Conservation (phyloP, 1,284 basidiomycete genomes). For the Pseudozyma tsukubaensis region DNA sequence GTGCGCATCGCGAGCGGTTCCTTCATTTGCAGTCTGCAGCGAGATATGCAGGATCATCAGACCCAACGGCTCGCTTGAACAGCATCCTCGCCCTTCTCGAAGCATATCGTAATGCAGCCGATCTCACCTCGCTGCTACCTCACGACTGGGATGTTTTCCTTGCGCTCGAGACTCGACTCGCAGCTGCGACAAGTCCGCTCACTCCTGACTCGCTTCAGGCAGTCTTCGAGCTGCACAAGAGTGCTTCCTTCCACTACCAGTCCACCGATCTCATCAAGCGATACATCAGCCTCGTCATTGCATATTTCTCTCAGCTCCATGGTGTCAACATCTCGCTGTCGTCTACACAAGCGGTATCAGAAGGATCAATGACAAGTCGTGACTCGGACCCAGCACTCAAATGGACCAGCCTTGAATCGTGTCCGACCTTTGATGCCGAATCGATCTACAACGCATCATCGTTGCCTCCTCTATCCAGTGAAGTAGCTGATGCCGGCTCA, state of each 20-base stretch:
- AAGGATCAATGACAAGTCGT: background rate
- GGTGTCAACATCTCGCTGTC: constrained; percentile 8
- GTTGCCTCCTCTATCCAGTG: constrained; percentile 9
- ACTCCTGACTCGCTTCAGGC: constrained; percentile 25
- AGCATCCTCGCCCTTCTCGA: constrained; percentile 19
- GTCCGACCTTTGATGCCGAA: constrained; percentile 23
- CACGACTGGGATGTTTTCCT: constrained; percentile 40
- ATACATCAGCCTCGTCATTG: constrained; percentile 36
- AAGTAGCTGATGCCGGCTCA: background rate
- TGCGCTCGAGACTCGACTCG: constrained; percentile 24
- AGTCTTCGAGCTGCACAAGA: constrained; percentile 44
- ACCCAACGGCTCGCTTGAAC: constrained; percentile 21
- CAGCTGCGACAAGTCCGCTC: constrained; percentile 22
- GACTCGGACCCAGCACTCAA: constrained; percentile 22
- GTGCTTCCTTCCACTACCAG: constrained; percentile 16
- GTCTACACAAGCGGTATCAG: background rate
- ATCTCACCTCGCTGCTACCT: constrained; percentile 1
- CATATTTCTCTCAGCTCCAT: constrained; percentile 20
- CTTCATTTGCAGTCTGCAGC: constrained; percentile 29
- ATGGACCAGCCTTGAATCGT: constrained; percentile 38
- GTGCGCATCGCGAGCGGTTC: constrained; percentile 34
- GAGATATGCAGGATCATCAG: constrained; percentile 22
- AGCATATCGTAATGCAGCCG: constrained; percentile 19
- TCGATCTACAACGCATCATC: constrained; percentile 24
- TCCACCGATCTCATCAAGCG: constrained; percentile 33